Evolutionary conservation across 768 basidiomycete genomes (phyloP).

Genomic region (Boletus barrowsii): DNA sequence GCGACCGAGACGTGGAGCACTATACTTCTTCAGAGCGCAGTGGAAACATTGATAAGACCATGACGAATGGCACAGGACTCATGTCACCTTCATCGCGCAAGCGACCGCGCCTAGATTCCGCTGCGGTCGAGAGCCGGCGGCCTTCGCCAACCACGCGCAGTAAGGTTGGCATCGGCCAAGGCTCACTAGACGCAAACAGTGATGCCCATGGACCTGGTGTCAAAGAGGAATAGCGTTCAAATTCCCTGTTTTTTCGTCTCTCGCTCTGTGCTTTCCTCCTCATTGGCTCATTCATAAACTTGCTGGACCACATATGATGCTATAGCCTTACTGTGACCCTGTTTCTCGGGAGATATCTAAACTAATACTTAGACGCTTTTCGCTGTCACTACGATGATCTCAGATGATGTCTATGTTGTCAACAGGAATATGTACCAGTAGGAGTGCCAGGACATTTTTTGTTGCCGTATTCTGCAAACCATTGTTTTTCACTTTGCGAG

Average conservation of each 20-base stretch:
- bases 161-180: slow-evolving; percentile 16
- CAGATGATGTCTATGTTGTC: slow-evolving; percentile 8
- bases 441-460: slow-evolving; percentile 6
- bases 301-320: background rate
- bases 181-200: slow-evolving; percentile 14
- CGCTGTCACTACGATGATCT: background rate
- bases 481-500: background rate
- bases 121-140: slow-evolving; percentile 16
- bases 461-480: background rate
- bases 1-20: slow-evolving; percentile 29
- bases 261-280: background rate
- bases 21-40: slow-evolving; percentile 29
- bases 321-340: background rate
- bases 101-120: slow-evolving; percentile 26
- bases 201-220: slow-evolving; percentile 17
- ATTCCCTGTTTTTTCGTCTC: background rate
- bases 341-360: background rate
- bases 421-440: slow-evolving; percentile 8
- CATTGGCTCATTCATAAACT: background rate
- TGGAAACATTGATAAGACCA: slow-evolving; percentile 18
- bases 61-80: slow-evolving; percentile 16
- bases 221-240: slow-evolving; percentile 27
- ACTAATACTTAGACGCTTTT: slow-evolving; percentile 8
- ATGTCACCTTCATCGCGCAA: slow-evolving; percentile 28
- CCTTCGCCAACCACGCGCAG: slow-evolving; percentile 18